Evolutionary conservation across 495 filamentous ascomycete species (phyloP), one percentile per base, ranked within the genome.

Genomic region (Podospora bellae-mahoneyi): DNA sequence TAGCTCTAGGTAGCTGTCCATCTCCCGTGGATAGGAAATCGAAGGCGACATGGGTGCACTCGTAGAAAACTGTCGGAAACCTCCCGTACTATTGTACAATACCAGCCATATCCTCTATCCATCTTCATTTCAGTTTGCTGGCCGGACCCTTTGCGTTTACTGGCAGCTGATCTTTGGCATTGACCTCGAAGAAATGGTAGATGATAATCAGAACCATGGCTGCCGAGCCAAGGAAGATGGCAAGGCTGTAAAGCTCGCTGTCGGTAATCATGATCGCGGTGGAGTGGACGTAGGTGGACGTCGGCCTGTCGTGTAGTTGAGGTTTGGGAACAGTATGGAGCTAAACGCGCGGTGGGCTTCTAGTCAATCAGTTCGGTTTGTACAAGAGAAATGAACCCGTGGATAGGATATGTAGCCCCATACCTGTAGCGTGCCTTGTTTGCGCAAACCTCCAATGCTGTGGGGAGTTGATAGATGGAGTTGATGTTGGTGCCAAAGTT

Each of bases 181-280:
- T 99, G 83, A 97, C 88, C 75, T 97, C 94, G 73, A 99, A 89
- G 84, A 96, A 98, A 81, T 97, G 93, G 85, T 98, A 98, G 20
- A 97, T 80, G 58, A 98, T 88, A 60, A 97, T 97, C 70, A 99
- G 87, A 64, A 97, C 86, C 93, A 97, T 95, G 72, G 95, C 87
- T 39, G 89, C 85, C 56, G 88, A 93, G 80, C 96, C 95, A 66
- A 98, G 91, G 79, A 97, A 94, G 76, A 97, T 89, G 79, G 95
- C 94, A 26, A 99, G 89, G 30, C 85, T 84, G 82, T 92, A 91
- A 73, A 95, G 87, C 64, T 93, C 89, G 70, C 88, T 81, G 88
- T 95, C 92, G 80, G 91, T 89, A 78, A 95, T 94, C 92, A 95
- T 95, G 55, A 20, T 58, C 55, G 55, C 55, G 55, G 23, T 58